Percentiles rank a stretch among this genome's conserved stretches.
Conservation (phyloP, 2,329 filamentous ascomycete species). For the Pestalotiopsis sp. region DNA sequence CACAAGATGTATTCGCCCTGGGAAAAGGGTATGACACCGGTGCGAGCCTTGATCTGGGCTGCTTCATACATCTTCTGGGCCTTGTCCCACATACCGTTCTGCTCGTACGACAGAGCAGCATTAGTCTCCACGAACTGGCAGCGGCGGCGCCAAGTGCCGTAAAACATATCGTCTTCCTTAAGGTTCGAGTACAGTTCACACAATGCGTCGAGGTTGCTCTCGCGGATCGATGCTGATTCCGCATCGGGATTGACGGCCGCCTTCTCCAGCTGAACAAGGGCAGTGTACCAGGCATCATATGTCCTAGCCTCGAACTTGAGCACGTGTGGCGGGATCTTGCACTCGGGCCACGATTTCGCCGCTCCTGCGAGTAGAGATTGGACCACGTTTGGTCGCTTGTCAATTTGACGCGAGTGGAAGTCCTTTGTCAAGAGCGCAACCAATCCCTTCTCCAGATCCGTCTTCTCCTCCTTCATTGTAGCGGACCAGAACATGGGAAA, state of each 20-base stretch:
- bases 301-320: conserved; percentile 94
- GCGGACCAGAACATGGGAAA: conserved; percentile 96
- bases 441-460: conserved; percentile 87
- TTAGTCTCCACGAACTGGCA: conserved; percentile 98
- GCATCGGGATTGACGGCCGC: conserved; percentile 81
- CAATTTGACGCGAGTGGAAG: conserved; percentile 91
- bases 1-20: conserved; percentile 98
- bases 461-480: conserved; percentile 82
- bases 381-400: conserved; percentile 93
- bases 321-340: conserved; percentile 93
- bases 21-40: conserved; percentile 93
- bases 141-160: conserved; percentile 92
- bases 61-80: conserved; percentile 96
- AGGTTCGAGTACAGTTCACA: conserved; percentile 88
- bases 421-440: conserved; percentile 92
- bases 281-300: conserved; percentile 98
- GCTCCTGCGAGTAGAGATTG: conserved; percentile 89
- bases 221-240: conserved; percentile 81
- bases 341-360: conserved; percentile 80
- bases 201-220: conserved; percentile 96
- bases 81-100: conserved; percentile 99
- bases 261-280: conserved; percentile 86
- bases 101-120: conserved; percentile 94
- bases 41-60: conserved; percentile 95
- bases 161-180: conserved; percentile 96